Percentiles rank a stretch among this genome's conserved stretches.
Evolutionary conservation across 2,329 filamentous ascomycete species (phyloP).

Genomic region (Drechmeria coniospora): DNA sequence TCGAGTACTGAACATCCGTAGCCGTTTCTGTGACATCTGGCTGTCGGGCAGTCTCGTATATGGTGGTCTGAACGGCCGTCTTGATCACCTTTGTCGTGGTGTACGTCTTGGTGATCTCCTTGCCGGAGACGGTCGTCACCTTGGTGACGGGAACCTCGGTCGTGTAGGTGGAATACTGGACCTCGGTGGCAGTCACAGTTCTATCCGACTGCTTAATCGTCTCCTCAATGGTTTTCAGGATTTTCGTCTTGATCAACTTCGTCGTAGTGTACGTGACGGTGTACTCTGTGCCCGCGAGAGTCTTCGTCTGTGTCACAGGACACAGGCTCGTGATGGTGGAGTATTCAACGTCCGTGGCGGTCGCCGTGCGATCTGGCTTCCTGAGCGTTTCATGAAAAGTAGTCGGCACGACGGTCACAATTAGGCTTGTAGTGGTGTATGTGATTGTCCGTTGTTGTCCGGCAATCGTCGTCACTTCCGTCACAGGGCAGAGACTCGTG

Average conservation of each 20-base stretch:
- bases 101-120: conserved; percentile 8
- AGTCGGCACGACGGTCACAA: conserved; percentile 13
- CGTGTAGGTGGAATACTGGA: conserved; percentile 26
- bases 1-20: conserved; percentile 21
- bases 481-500: conserved; percentile 27
- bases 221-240: conserved; percentile 13
- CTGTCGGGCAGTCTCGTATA: conserved; percentile 14
- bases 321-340: conserved; percentile 26
- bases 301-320: conserved; percentile 22
- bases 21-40: conserved; percentile 18
- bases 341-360: conserved; percentile 18
- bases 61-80: conserved; percentile 13
- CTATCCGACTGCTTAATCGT: conserved; percentile 15
- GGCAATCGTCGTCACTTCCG: conserved; percentile 8
- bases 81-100: conserved; percentile 10
- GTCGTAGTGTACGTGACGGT: conserved; percentile 11
- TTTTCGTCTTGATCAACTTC: conserved; percentile 12
- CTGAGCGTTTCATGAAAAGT: conserved; percentile 15
- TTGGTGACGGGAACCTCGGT: conserved; percentile 24
- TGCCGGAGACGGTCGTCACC: conserved; percentile 14
- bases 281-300: conserved; percentile 9
- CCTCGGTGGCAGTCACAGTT: conserved; percentile 17
- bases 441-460: conserved; percentile 6
- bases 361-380: conserved; percentile 14
- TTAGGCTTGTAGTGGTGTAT: conserved; percentile 9